Conservation (phyloP, 225 moss, liverwort and hornwort species). For the Sphagnum contortum region DNA sequence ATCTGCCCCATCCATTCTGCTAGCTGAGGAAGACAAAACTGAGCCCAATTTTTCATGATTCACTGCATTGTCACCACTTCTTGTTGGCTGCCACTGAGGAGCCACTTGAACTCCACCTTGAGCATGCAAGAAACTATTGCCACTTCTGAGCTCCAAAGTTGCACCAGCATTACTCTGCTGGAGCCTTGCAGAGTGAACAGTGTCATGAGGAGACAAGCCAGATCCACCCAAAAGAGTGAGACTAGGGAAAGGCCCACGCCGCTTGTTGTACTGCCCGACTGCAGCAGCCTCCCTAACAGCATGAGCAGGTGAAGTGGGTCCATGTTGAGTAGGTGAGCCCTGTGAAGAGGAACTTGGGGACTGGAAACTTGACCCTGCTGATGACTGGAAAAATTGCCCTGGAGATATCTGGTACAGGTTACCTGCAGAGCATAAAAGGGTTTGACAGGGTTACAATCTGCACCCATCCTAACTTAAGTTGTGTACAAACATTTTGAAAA, state of each 20-base stretch:
- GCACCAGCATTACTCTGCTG: constrained; percentile 40
- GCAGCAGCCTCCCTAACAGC: constrained; percentile 20
- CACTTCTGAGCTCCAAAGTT: constrained; percentile 19
- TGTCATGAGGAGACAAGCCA: constrained; percentile 20
- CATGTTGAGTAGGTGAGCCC: constrained; percentile 33
- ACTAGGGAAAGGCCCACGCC: constrained; percentile 24
- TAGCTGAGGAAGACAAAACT: constrained; percentile 27
- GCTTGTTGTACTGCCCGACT: constrained; percentile 22
- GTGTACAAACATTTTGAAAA: too few relatives aligned
- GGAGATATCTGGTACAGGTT: constrained; percentile 29
- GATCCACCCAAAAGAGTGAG: constrained; percentile 15
- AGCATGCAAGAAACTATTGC: constrained; percentile 11
- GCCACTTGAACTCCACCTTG: constrained; percentile 20
- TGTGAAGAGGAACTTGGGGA: constrained; percentile 31
- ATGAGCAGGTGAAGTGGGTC: constrained; percentile 31
- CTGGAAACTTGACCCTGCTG: constrained; percentile 34
- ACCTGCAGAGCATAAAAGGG: constrained; percentile 9
- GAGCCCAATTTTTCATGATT: constrained; percentile 29
- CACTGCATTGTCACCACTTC: constrained; percentile 16
- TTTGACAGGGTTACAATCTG: too few relatives aligned
- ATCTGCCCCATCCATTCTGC: constrained; percentile 36
- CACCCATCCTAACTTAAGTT: too few relatives aligned
- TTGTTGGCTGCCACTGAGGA: constrained; percentile 24
- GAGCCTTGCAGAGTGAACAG: constrained; percentile 23
- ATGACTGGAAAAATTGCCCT: constrained; percentile 27